Conservation (phyloP, 2,329 filamentous ascomycete genomes). For the Alternaria brassicae region DNA sequence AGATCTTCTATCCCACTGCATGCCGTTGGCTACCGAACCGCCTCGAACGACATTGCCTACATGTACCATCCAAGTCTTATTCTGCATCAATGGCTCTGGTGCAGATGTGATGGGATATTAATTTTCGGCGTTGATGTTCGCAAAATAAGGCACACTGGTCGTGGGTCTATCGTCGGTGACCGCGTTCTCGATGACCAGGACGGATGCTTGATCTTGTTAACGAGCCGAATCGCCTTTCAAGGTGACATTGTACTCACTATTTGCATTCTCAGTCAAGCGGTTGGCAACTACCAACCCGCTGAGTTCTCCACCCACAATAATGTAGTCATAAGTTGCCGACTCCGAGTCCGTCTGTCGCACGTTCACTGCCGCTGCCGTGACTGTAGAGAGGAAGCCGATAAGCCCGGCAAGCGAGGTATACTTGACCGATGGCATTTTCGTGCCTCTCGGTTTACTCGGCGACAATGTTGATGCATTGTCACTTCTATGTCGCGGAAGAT, state of each 20-base stretch:
- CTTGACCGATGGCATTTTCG: not conserved
- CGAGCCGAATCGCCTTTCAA: not conserved
- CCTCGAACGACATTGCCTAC: conserved; percentile 43
- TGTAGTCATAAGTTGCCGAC: conserved; percentile 21
- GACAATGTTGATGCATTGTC: not conserved
- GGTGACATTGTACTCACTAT: not conserved
- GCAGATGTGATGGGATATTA: conserved; percentile 22
- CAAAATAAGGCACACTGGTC: conserved; percentile 15
- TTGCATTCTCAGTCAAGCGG: conserved; percentile 21
- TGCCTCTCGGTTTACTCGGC: not conserved
- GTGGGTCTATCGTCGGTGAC: conserved; percentile 15
- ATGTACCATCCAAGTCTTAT: conserved; percentile 27
- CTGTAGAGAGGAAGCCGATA: not conserved
- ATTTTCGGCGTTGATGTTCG: conserved; percentile 19
- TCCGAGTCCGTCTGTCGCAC: not conserved
- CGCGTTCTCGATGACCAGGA: conserved; percentile 29
- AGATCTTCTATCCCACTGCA: conserved; percentile 43
- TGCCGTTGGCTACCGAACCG: conserved; percentile 44
- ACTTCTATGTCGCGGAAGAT: not conserved
- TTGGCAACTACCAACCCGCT: conserved; percentile 30
- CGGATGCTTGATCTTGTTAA: conserved; percentile 11
- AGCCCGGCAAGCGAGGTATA: not conserved
- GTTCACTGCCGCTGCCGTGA: not conserved
- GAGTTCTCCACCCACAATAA: conserved; percentile 31
- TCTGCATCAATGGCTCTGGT: conserved; percentile 29